Conservation (phyloP, 1,139 yeast species). For the Protomyces inundatus region DNA sequence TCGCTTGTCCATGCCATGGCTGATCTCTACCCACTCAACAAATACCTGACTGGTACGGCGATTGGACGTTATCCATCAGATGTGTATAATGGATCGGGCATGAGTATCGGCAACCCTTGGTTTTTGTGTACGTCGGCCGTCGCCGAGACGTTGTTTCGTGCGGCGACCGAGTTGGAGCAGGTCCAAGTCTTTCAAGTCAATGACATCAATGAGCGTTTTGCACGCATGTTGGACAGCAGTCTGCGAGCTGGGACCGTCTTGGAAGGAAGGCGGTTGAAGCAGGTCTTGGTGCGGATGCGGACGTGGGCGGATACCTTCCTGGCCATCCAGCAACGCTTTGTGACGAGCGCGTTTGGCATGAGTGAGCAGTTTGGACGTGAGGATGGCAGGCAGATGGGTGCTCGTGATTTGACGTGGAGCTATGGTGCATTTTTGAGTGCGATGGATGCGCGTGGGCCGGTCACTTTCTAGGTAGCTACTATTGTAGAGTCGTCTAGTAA, state of each 20-base stretch:
- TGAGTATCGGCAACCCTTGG: slow-evolving; percentile 87
- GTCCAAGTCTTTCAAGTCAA: neutral
- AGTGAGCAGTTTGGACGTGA: slow-evolving; percentile 82
- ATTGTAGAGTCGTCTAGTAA: too few species aligned
- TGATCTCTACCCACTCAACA: slow-evolving; percentile 68
- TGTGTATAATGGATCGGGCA: slow-evolving; percentile 63
- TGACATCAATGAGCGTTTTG: slow-evolving; percentile 26
- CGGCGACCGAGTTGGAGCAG: neutral
- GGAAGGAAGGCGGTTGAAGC: slow-evolving; percentile 39
- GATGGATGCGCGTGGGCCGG: slow-evolving; percentile 33
- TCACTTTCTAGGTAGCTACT: neutral
- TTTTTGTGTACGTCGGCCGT: slow-evolving; percentile 80
- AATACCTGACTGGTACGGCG: slow-evolving; percentile 54
- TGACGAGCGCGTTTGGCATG: slow-evolving; percentile 66
- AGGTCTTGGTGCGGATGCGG: slow-evolving; percentile 47
- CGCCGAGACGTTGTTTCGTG: slow-evolving; percentile 49
- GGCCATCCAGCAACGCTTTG: slow-evolving; percentile 65
- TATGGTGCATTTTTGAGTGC: slow-evolving; percentile 75
- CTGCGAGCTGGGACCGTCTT: neutral
- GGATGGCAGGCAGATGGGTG: slow-evolving; percentile 84
- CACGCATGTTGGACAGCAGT: slow-evolving; percentile 11
- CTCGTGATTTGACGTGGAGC: slow-evolving; percentile 83
- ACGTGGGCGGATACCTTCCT: slow-evolving; percentile 71
- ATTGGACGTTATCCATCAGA: slow-evolving; percentile 94
- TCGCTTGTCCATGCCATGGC: slow-evolving; percentile 63